Evolutionary conservation across 768 basidiomycete genomes (phyloP).

Genomic region (Trametes maxima): DNA sequence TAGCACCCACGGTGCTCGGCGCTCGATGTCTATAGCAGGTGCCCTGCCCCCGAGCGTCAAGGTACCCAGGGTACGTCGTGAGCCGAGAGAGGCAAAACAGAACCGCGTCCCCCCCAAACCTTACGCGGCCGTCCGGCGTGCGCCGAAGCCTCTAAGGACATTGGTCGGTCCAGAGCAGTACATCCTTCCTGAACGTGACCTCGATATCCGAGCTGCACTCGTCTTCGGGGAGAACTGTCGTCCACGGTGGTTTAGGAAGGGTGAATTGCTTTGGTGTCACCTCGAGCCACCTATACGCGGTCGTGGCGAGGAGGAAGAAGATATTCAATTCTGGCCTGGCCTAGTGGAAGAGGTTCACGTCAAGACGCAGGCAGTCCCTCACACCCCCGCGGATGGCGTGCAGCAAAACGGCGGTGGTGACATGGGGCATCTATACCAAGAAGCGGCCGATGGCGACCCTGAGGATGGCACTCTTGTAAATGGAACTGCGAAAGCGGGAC

Average conservation of each 20-base stretch:
- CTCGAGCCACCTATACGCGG: slow-evolving; percentile 53
- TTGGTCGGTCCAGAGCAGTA: slow-evolving; percentile 45
- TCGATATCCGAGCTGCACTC: slow-evolving; percentile 63
- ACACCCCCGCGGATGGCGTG: background rate
- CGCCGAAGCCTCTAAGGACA: slow-evolving; percentile 38
- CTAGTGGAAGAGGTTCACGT: slow-evolving; percentile 61
- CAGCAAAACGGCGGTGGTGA: background rate
- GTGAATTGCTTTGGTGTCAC: slow-evolving; percentile 73
- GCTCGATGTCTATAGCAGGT: slow-evolving; percentile 27
- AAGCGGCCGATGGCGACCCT: slow-evolving; percentile 21
- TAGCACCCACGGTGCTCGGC: slow-evolving; percentile 37
- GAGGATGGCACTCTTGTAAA: background rate
- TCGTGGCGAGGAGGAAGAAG: slow-evolving; percentile 37
- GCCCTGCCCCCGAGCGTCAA: slow-evolving; percentile 1
- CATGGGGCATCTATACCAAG: slow-evolving; percentile 17
- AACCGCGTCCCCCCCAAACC: slow-evolving; percentile 31
- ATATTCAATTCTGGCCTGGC: slow-evolving; percentile 76
- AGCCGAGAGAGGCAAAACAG: slow-evolving; percentile 22
- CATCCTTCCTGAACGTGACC: slow-evolving; percentile 63
- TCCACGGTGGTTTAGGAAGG: slow-evolving; percentile 64
- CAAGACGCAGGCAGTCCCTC: slow-evolving; percentile 45
- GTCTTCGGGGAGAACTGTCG: slow-evolving; percentile 46
- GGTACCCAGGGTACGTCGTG: slow-evolving; percentile 15
- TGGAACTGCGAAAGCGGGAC: background rate
- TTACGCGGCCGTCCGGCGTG: slow-evolving; percentile 45